Percentiles rank a stretch among this genome's conserved stretches.
phyloP scores from a whole-genome alignment of 108 stramenopile genomes.

The Fistulifera pelliculosa region DNA sequence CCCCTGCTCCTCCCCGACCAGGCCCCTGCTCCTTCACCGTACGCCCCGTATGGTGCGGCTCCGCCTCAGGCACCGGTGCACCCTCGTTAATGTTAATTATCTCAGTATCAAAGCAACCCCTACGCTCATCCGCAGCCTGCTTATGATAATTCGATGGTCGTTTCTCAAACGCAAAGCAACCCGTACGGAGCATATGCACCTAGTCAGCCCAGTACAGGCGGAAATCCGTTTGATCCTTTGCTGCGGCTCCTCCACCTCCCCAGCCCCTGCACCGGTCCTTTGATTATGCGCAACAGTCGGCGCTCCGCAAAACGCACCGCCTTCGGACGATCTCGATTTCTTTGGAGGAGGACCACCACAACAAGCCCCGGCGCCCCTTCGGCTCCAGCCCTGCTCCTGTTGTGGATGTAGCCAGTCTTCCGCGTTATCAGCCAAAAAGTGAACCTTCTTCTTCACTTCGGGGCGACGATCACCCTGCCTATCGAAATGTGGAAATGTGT shows the following conservation, averaged over 20 bases:
- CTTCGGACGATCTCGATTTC: conserved; percentile 1
- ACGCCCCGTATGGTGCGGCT: background rate
- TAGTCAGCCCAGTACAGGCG: conserved; percentile 4
- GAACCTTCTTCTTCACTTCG: conserved; percentile 11
- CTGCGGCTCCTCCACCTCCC: conserved; percentile 12
- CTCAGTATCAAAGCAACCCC: background rate
- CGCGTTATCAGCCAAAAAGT: conserved; percentile 3
- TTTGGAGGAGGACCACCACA: background rate
- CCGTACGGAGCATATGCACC: conserved; percentile 2
- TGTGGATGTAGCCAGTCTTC: conserved; percentile 7
- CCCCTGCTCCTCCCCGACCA: background rate
- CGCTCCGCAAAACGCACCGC: conserved; percentile 14
- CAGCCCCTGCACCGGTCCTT: too few species aligned
- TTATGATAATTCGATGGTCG: background rate
- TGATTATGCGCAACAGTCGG: conserved; percentile 6
- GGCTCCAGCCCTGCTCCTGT: conserved; percentile 24
- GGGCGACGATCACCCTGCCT: background rate
- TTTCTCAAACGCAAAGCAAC: conserved; percentile 1
- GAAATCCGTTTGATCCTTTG: conserved; percentile 10
- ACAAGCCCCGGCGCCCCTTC: conserved; percentile 13
- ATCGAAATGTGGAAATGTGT: background rate
- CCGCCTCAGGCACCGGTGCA: background rate
- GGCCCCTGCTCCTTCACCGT: background rate
- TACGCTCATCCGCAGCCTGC: background rate
- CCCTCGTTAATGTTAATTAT: background rate